phyloP scores from a whole-genome alignment of 495 filamentous ascomycete species.

The Acidiella bohemica region DNA sequence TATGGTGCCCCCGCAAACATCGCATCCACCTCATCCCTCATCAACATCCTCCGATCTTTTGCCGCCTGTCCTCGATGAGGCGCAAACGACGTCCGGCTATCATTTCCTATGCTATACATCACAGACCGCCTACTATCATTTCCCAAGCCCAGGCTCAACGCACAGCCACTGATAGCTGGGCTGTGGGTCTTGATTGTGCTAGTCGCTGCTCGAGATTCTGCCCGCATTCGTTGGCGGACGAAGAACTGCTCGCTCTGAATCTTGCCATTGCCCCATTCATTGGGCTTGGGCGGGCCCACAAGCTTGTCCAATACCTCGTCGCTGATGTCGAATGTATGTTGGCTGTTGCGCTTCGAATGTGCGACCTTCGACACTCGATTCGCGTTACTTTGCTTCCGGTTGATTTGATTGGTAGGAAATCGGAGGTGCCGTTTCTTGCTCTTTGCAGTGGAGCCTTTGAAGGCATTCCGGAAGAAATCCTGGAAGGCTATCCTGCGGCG shows the following conservation, averaged over 20 bases:
- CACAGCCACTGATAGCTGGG: neutral
- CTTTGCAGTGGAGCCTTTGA: constrained; percentile 1
- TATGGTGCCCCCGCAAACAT: constrained; percentile 18
- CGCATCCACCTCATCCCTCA: constrained; percentile 2
- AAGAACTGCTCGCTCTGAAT: constrained; percentile 9
- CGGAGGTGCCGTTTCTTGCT: constrained; percentile 1
- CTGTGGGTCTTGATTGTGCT: neutral
- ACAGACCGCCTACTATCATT: no score
- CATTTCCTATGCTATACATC: no score
- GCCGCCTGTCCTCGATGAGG: neutral
- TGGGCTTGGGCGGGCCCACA: constrained; percentile 4
- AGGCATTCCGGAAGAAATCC: constrained; percentile 14
- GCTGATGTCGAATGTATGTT: constrained; percentile 12
- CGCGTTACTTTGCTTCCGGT: no score
- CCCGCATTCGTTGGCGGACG: constrained; percentile 8
- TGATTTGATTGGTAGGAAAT: constrained; percentile 5
- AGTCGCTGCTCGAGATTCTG: neutral
- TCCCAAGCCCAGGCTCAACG: no score
- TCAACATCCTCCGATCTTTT: constrained; percentile 1
- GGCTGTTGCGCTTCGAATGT: constrained; percentile 14
- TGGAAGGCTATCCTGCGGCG: constrained; percentile 10
- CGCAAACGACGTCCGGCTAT: neutral
- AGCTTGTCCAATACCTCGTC: constrained; percentile 14
- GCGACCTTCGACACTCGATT: constrained; percentile 3
- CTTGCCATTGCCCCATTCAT: constrained; percentile 1